phyloP scores from a whole-genome alignment of 139 green algal species.

The Picochlorum sp. region DNA sequence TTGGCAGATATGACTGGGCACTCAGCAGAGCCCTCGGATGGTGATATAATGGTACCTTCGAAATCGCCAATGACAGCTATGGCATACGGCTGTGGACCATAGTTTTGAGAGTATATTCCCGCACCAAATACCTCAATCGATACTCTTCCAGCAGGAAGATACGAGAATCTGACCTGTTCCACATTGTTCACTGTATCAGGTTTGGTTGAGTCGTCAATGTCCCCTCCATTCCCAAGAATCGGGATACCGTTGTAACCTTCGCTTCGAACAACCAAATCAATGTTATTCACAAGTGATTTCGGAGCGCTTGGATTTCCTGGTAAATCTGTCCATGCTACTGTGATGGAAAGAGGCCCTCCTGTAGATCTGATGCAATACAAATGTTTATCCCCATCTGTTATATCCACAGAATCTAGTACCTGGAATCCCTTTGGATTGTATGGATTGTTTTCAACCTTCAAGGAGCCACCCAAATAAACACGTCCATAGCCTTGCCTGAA shows the following conservation, averaged over 20 bases:
- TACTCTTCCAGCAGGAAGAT: slow-evolving; percentile 49
- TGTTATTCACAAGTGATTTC: slow-evolving; percentile 71
- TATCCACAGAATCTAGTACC: slow-evolving; percentile 24
- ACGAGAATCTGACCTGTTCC: slow-evolving; percentile 45
- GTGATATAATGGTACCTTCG: slow-evolving; percentile 18
- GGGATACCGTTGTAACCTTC: slow-evolving; percentile 45
- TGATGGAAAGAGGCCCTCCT: slow-evolving; percentile 58
- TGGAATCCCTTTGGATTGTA: not conserved
- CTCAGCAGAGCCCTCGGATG: not conserved
- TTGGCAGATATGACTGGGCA: slow-evolving; percentile 26
- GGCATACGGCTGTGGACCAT: slow-evolving; percentile 54
- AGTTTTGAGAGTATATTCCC: slow-evolving; percentile 4
- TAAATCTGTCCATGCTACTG: slow-evolving; percentile 48
- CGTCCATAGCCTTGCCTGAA: slow-evolving; percentile 68
- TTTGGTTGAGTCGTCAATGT: not conserved
- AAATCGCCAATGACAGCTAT: slow-evolving; percentile 57
- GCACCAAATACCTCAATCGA: slow-evolving; percentile 39
- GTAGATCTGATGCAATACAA: slow-evolving; percentile 57
- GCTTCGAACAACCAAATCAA: slow-evolving; percentile 64
- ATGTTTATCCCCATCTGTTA: slow-evolving; percentile 16
- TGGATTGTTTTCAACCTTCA: slow-evolving; percentile 14
- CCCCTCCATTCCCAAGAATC: slow-evolving; percentile 54
- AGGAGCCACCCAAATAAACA: slow-evolving; percentile 37
- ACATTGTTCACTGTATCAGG: slow-evolving; percentile 74
- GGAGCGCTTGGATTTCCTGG: slow-evolving; percentile 15